phyloP scores from a whole-genome alignment of 108 stramenopile species.

The Conticribra guillardii region DNA sequence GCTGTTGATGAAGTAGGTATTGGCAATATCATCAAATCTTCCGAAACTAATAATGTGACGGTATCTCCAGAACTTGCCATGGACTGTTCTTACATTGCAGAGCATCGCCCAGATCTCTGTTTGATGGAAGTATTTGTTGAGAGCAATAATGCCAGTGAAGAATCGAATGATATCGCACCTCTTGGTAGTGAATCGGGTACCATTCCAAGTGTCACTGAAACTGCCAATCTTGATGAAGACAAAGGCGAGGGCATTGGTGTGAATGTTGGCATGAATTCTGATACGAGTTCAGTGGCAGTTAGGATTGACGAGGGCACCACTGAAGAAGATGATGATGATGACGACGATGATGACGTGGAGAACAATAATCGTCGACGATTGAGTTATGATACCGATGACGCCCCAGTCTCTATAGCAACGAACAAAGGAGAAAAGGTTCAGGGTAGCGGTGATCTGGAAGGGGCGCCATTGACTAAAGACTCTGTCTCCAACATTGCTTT shows the following conservation, averaged over 20 bases:
- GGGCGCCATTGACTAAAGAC: not conserved
- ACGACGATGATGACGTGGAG: not conserved
- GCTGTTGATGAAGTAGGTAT: not conserved
- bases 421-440: not conserved
- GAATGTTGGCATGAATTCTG: not conserved
- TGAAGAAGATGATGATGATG: not conserved
- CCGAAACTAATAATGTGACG: not conserved
- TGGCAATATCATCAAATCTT: not conserved
- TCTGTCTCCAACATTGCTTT: not conserved
- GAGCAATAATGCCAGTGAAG: not conserved
- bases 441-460: not conserved
- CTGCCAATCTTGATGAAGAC: not conserved
- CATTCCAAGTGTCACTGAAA: not conserved
- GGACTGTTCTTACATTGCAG: conserved; percentile 4
- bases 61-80: not conserved
- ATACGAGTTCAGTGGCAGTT: too few relatives aligned
- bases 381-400: not conserved
- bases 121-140: not conserved
- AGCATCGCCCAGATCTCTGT: conserved; percentile 8
- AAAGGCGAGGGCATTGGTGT: too few relatives aligned
- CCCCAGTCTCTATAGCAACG: not conserved
- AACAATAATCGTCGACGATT: not conserved
- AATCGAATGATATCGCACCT: not conserved
- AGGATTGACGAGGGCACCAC: not conserved
- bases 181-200: not conserved